A percentile compares a stretch with the other conserved stretches of the same genome.
phyloP scores from a whole-genome alignment of 1,139 yeast genomes.

The Suhomyces chickasaworum region DNA sequence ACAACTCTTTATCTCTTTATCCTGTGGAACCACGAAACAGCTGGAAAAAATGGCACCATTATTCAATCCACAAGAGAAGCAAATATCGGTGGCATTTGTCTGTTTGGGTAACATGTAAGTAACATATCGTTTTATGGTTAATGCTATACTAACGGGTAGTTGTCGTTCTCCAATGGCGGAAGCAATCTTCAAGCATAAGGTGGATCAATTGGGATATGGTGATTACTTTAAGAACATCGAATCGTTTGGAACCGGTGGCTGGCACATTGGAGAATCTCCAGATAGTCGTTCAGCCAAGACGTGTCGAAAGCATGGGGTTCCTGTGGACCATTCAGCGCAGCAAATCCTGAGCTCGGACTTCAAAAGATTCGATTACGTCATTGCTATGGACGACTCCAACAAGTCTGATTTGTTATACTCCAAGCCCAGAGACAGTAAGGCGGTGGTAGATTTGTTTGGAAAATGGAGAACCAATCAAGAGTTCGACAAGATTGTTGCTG shows the following conservation, averaged over 20 bases:
- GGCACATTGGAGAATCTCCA: constrained; percentile 81
- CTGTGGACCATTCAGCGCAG: constrained; percentile 76
- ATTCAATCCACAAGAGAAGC: constrained; percentile 27
- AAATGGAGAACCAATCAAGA: constrained; percentile 60
- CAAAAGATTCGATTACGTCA: constrained; percentile 71
- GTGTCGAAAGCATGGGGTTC: constrained; percentile 71
- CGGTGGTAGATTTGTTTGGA: constrained; percentile 69
- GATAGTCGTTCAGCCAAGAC: constrained; percentile 73
- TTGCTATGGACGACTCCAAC: constrained; percentile 84
- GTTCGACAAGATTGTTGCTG: constrained; percentile 65
- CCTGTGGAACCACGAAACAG: background rate
- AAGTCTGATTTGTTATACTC: constrained; percentile 57
- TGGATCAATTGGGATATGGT: constrained; percentile 47
- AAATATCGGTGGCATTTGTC: constrained; percentile 77
- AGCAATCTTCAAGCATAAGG: constrained; percentile 76
- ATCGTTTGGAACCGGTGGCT: constrained; percentile 87
- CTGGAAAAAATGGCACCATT: constrained; percentile 12
- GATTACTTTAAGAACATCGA: constrained; percentile 58
- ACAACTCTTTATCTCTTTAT: background rate
- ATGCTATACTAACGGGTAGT: constrained; percentile 28
- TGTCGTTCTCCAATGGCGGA: constrained; percentile 99
- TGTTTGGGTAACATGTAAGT: constrained; percentile 89
- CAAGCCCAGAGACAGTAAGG: constrained; percentile 56
- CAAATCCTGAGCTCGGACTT: constrained; percentile 63
- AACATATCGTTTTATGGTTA: background rate